Conservation (phyloP, 495 filamentous ascomycete species). For the Copromyces sp. region DNA sequence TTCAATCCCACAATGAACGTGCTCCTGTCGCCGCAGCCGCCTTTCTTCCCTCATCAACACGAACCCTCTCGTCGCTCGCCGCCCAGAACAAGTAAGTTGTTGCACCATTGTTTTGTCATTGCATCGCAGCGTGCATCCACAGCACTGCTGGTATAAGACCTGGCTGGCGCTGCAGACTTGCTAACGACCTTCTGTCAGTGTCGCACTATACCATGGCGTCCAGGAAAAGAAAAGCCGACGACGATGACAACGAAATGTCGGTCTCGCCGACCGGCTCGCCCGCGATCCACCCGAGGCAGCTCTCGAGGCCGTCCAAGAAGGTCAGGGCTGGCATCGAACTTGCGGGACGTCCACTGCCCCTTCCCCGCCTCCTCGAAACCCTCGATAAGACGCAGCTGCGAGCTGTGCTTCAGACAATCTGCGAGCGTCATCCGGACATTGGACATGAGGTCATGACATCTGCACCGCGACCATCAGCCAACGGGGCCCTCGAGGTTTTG, state of each 20-base stretch:
- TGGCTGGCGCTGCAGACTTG: conserved; percentile 1
- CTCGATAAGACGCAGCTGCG: conserved; percentile 75
- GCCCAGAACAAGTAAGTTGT: conserved; percentile 54
- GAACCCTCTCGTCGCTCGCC: conserved; percentile 60
- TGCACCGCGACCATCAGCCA: conserved; percentile 74
- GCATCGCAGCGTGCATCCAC: not conserved
- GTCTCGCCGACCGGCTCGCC: conserved; percentile 74
- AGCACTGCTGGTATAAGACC: not conserved
- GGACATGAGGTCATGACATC: conserved; percentile 72
- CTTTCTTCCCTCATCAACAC: conserved; percentile 70
- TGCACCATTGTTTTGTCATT: conserved; percentile 1
- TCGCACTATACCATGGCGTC: conserved; percentile 42
- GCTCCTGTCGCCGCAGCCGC: conserved; percentile 44
- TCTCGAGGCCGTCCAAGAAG: conserved; percentile 53
- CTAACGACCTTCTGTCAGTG: conserved; percentile 33
- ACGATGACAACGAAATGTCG: conserved; percentile 82
- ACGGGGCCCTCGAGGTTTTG: conserved; percentile 69
- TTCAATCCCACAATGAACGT: conserved; percentile 37
- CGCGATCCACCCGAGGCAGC: conserved; percentile 50
- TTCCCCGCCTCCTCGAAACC: conserved; percentile 82
- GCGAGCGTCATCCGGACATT: conserved; percentile 75
- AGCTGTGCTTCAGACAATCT: conserved; percentile 73
- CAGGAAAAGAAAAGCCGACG: conserved; percentile 84
- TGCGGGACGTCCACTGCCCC: conserved; percentile 65
- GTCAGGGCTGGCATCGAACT: conserved; percentile 52